Conservation (phyloP, 2,329 filamentous ascomycete genomes). For the Hypoxylon sp. region DNA sequence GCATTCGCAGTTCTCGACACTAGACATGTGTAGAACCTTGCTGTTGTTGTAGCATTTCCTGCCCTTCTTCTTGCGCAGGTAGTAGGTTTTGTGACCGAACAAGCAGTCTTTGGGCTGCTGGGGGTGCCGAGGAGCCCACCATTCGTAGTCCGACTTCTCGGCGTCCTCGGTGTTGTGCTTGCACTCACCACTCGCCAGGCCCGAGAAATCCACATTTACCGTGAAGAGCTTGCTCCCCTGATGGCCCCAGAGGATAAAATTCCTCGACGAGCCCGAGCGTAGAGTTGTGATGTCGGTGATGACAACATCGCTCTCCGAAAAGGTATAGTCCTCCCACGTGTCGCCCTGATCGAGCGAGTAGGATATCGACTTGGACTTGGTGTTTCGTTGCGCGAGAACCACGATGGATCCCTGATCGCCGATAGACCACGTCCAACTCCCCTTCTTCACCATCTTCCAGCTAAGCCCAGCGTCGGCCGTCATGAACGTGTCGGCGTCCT, state of each 20-base stretch:
- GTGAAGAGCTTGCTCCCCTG: constrained; percentile 68
- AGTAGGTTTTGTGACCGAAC: constrained; percentile 89
- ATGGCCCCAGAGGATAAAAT: constrained; percentile 89
- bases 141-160: constrained; percentile 73
- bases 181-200: constrained; percentile 77
- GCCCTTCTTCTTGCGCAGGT: constrained; percentile 87
- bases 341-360: constrained; percentile 85
- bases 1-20: constrained; percentile 82
- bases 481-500: constrained; percentile 88
- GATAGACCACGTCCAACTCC: constrained; percentile 90
- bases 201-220: constrained; percentile 88
- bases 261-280: constrained; percentile 85
- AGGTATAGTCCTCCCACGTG: constrained; percentile 79
- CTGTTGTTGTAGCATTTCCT: constrained; percentile 83
- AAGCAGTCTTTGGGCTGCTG: constrained; percentile 80
- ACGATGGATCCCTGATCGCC: constrained; percentile 95
- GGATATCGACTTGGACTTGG: constrained; percentile 71
- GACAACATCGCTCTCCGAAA: constrained; percentile 73
- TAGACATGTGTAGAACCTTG: constrained; percentile 74
- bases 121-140: constrained; percentile 90
- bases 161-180: constrained; percentile 66
- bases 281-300: constrained; percentile 87
- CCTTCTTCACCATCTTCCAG: constrained; percentile 88
- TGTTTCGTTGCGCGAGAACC: constrained; percentile 79
- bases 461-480: constrained; percentile 88